These are phyloP conservation scores for Fusarium ambrosium DNA, from an alignment of 2,329 filamentous ascomycete species.

Conservation along the genomic window DNA sequence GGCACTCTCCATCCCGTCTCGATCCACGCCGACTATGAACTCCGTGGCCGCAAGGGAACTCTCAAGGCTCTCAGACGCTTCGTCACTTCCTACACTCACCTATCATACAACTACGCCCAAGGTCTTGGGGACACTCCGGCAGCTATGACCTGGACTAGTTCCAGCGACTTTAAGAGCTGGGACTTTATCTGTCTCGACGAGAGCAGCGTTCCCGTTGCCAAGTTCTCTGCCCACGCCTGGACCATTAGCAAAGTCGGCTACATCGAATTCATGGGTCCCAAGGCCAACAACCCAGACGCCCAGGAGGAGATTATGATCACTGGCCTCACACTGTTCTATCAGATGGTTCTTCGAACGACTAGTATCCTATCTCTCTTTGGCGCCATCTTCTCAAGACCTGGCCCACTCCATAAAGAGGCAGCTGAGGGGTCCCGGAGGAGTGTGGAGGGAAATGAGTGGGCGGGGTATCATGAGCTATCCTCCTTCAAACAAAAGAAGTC, in stretches of 20 bases:
- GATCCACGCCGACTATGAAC: slow-evolving; percentile 41
- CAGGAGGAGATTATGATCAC: slow-evolving; percentile 37
- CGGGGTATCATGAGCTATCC: background rate
- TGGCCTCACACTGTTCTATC: slow-evolving; percentile 36
- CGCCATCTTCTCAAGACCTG: slow-evolving; percentile 29
- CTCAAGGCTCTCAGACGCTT: slow-evolving; percentile 39
- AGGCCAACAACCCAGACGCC: slow-evolving; percentile 18
- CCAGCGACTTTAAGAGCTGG: slow-evolving; percentile 37
- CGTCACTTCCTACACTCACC: slow-evolving; percentile 40
- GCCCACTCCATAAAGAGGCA: slow-evolving; percentile 30
- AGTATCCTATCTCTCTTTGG: slow-evolving; percentile 35
- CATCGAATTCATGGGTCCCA: slow-evolving; percentile 39
- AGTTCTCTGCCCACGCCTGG: slow-evolving; percentile 34
- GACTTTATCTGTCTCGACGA: slow-evolving; percentile 41
- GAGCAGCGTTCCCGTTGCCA: slow-evolving; percentile 36
- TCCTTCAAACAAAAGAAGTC: background rate
- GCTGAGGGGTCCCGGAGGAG: slow-evolving; percentile 1
- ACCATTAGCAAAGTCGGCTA: slow-evolving; percentile 29
- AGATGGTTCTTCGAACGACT: slow-evolving; percentile 32
- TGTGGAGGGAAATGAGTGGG: background rate
- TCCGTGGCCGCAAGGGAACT: slow-evolving; percentile 35
- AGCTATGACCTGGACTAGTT: slow-evolving; percentile 40
- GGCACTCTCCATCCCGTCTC: slow-evolving; percentile 38
- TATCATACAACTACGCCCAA: slow-evolving; percentile 36
- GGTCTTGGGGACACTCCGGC: slow-evolving; percentile 8